Conservation (phyloP, 371 early-diverging fungal species). For the Apophysomyces ossiformis region DNA sequence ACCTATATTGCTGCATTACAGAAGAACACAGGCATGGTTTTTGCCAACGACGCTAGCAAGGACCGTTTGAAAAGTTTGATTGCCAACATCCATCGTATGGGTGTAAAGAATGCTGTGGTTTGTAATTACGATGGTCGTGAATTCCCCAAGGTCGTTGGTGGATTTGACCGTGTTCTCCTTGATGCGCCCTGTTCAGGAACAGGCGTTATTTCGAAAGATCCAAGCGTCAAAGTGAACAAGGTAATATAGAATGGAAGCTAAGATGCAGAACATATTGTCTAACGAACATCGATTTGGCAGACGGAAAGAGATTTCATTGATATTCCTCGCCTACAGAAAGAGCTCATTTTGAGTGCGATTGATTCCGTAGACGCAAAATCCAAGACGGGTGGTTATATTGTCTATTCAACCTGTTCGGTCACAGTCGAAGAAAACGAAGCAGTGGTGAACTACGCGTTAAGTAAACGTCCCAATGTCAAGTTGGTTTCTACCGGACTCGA, state of each 20-base stretch:
- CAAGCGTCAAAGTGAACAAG: conserved; percentile 94
- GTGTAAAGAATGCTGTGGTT: conserved; percentile 94
- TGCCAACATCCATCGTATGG: conserved; percentile 97
- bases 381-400: conserved; percentile 93
- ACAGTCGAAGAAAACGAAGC: conserved; percentile 99
- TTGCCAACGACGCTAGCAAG: conserved; percentile 97
- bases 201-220: conserved; percentile 99
- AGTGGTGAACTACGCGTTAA: conserved; percentile 96
- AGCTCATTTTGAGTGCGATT: conserved; percentile 96
- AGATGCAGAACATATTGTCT: neutral
- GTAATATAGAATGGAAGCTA: conserved; percentile 17
- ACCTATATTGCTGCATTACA: conserved; percentile 95
- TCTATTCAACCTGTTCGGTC: conserved; percentile 99
- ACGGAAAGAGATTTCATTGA: conserved; percentile 89
- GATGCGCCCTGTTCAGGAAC: conserved; percentile 99
- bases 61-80: conserved; percentile 91
- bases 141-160: conserved; percentile 94
- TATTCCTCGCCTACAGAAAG: conserved; percentile 94
- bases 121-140: conserved; percentile 97
- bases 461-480: conserved; percentile 93
- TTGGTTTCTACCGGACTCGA: conserved; percentile 89
- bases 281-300: conserved; percentile 17
- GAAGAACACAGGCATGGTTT: conserved; percentile 98
- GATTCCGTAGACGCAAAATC: conserved; percentile 97
- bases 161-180: conserved; percentile 97